Base-by-base conservation (phyloP, 2,329 filamentous ascomycete species). In the Malbranchea cinnamomea region DNA sequence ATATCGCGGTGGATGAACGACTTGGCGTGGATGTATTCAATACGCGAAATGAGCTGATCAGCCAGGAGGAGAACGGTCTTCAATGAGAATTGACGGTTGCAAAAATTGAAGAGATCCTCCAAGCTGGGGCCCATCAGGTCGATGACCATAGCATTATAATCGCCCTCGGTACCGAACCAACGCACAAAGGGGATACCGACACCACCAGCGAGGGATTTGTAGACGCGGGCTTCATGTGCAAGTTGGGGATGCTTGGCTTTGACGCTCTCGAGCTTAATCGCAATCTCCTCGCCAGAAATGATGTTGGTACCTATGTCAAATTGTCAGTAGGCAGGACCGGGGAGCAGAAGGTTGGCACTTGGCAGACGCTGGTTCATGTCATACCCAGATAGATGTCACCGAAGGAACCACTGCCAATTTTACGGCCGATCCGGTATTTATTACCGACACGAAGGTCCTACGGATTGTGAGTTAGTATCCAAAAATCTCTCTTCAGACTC, bases 31-130 rank as follows among this genome's bases (percentile, higher is more conserved):
- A 98, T 98, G 65, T 95, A 95, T 63, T 98, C 89, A 59, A 98
- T 94, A 49, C 89, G 85, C 42, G 87, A 95, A 57, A 98, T 95
- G 58, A 94, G 77, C 65, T 98, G 89, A 50, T 98, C 89, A 53
- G 89, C 89, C 28, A 98, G 73, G 15, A 98, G 74, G 24, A 98
- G 71, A 16, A 98, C 89, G 1, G 89, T 98, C 78, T 98, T 98
- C 45, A 98, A 65, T 8, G 89, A 94, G 67, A 95, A 98, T 59
- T 95, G 95, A 59, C 89, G 80, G 75, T 95, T 95, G 75, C 89
- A 98, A 61, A 95, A 95, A 73, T 98, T 95, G 81, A 98, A 98
- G 19, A 98, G 71, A 54, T 98, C 89, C 62, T 98, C 89, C 59
- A 98, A 64, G 50, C 79, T 89, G 43, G 89, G 89, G 22, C 89